A percentile compares a stretch with the other conserved stretches of the same genome.
Conservation (phyloP, 2,329 filamentous ascomycete genomes). For the Rutstroemia sydowiana region DNA sequence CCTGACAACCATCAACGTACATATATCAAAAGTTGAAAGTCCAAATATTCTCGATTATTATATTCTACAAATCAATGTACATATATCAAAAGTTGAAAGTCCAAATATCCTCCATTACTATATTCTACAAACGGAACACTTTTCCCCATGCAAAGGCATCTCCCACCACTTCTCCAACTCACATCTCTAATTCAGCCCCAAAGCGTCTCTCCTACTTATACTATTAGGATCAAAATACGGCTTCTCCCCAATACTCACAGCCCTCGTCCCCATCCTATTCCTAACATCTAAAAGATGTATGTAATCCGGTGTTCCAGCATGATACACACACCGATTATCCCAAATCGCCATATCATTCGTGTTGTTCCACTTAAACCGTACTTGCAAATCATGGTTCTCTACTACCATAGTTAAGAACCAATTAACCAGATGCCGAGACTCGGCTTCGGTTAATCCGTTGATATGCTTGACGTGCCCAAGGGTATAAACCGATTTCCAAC, state of each 20-base stretch:
- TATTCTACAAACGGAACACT: too few species aligned
- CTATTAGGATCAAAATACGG: constrained; percentile 43
- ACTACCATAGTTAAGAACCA: constrained; percentile 45
- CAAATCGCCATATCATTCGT: constrained; percentile 41
- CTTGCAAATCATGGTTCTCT: constrained; percentile 50
- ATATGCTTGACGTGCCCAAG: constrained; percentile 45
- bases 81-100: too few species aligned
- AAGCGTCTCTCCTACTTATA: too few species aligned
- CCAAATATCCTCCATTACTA: too few species aligned
- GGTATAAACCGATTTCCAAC: constrained; percentile 49
- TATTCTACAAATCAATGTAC: too few species aligned
- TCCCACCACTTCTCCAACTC: too few species aligned
- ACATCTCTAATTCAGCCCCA: too few species aligned
- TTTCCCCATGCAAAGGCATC: too few species aligned
- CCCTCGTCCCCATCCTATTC: constrained; percentile 39
- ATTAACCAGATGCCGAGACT: constrained; percentile 42
- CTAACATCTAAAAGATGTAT: constrained; percentile 38
- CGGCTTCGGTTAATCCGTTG: constrained; percentile 42
- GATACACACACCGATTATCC: constrained; percentile 49
- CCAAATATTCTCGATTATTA: too few species aligned
- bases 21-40: too few species aligned
- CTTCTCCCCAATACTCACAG: constrained; percentile 43
- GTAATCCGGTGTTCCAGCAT: constrained; percentile 48
- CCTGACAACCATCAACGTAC: too few species aligned
- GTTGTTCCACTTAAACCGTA: constrained; percentile 34